Evolutionary conservation across 1,284 basidiomycete species (phyloP).

Genomic region (Heliocybe sulcata): DNA sequence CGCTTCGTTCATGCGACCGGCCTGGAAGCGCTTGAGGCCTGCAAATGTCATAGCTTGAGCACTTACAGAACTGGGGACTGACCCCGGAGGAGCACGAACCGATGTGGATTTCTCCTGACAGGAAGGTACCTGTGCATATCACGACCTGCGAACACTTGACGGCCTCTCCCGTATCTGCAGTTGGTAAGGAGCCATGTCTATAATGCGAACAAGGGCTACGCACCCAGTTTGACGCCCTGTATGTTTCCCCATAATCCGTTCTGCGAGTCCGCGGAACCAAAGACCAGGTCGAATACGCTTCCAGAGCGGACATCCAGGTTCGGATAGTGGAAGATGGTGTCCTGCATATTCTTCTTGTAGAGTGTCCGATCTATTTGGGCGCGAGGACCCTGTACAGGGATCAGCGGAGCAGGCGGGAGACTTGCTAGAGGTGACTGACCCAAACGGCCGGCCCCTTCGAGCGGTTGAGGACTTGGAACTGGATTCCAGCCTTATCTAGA

Average conservation of each 20-base stretch:
- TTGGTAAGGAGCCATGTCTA: slow-evolving; percentile 3
- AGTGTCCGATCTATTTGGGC: slow-evolving; percentile 83
- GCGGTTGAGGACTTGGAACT: slow-evolving; percentile 80
- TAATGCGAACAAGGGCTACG: slow-evolving; percentile 7
- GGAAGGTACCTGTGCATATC: slow-evolving; percentile 86
- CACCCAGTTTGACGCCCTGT: slow-evolving; percentile 65
- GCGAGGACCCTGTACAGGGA: slow-evolving; percentile 60
- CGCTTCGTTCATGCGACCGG: slow-evolving; percentile 75
- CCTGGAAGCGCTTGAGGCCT: slow-evolving; percentile 74
- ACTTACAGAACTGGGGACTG: background rate
- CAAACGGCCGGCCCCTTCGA: slow-evolving; percentile 87
- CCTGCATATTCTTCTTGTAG: slow-evolving; percentile 80
- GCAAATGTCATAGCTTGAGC: background rate
- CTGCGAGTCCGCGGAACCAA: slow-evolving; percentile 33
- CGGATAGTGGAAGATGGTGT: slow-evolving; percentile 53
- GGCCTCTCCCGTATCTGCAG: slow-evolving; percentile 64
- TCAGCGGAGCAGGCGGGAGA: background rate
- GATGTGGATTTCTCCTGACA: slow-evolving; percentile 85
- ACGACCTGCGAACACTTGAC: slow-evolving; percentile 77
- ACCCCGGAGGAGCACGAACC: slow-evolving; percentile 33
- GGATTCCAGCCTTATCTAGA: slow-evolving; percentile 79
- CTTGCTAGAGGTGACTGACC: slow-evolving; percentile 34
- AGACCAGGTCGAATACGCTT: slow-evolving; percentile 75
- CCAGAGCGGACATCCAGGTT: slow-evolving; percentile 67
- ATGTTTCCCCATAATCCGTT: slow-evolving; percentile 41